A percentile compares a stretch with the other conserved stretches of the same genome.
Conservation (phyloP, 2,329 filamentous ascomycete genomes). For the Aspergillus fumigatiaffinis region DNA sequence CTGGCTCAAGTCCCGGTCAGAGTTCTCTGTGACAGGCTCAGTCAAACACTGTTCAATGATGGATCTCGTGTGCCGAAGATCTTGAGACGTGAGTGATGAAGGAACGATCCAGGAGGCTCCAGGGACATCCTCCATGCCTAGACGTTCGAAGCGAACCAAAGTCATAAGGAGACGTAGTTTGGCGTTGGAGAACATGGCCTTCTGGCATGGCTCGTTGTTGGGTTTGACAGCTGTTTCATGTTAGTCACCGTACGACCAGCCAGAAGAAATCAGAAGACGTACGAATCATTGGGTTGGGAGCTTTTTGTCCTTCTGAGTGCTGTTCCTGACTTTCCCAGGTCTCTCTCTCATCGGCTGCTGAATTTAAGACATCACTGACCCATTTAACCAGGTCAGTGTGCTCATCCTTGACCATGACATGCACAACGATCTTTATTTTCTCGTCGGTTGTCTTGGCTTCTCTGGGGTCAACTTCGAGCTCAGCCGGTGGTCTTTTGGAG, state of each 20-base stretch:
- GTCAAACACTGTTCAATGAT: conserved; percentile 75
- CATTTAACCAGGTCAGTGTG: conserved; percentile 73
- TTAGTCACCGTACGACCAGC: neutral
- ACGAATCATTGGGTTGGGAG: conserved; percentile 40
- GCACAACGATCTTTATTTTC: conserved; percentile 75
- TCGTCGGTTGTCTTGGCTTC: conserved; percentile 60
- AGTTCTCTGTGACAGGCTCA: conserved; percentile 71
- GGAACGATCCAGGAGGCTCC: conserved; percentile 79
- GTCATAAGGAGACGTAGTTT: conserved; percentile 81
- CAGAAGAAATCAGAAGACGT: conserved; percentile 30
- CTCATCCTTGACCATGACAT: conserved; percentile 74
- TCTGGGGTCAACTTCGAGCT: conserved; percentile 74
- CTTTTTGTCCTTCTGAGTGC: conserved; percentile 26
- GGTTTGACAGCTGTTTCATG: conserved; percentile 54
- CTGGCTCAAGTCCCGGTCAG: conserved; percentile 69
- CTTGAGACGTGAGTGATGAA: conserved; percentile 57
- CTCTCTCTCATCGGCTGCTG: conserved; percentile 67
- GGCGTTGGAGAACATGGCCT: conserved; percentile 83
- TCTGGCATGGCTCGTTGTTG: conserved; percentile 62
- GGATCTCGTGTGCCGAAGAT: conserved; percentile 65
- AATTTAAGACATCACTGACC: conserved; percentile 68
- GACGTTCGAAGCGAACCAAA: conserved; percentile 65
- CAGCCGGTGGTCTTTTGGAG: conserved; percentile 68
- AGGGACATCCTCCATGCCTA: conserved; percentile 64
- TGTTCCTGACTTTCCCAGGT: conserved; percentile 70